Conservation (phyloP, 495 filamentous ascomycete species). For the Tricharina praecox region DNA sequence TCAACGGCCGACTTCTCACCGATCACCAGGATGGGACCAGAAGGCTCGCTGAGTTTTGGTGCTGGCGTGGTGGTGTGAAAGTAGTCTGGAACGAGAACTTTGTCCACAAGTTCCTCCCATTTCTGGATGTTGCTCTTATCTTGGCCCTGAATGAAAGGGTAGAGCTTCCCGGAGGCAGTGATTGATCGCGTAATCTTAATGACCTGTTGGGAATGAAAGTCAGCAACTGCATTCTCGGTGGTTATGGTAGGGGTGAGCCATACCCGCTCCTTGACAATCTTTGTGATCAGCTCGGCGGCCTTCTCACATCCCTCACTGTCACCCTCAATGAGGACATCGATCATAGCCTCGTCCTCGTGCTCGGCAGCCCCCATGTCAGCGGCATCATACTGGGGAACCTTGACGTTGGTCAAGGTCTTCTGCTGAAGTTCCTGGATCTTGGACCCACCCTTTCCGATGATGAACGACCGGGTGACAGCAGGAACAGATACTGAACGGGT, state of each 20-base stretch:
- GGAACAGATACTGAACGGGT: slow-evolving; percentile 62
- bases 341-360: slow-evolving; percentile 62
- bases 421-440: slow-evolving; percentile 75
- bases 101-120: slow-evolving; percentile 38
- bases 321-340: slow-evolving; percentile 79
- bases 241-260: too few relatives aligned
- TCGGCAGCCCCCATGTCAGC: slow-evolving; percentile 29
- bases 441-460: slow-evolving; percentile 83
- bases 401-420: slow-evolving; percentile 69
- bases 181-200: slow-evolving; percentile 62
- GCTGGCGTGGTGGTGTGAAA: slow-evolving; percentile 16
- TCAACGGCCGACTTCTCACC: slow-evolving; percentile 76
- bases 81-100: slow-evolving; percentile 24
- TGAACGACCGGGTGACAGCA: slow-evolving; percentile 58
- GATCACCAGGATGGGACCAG: slow-evolving; percentile 49
- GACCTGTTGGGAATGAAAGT: slow-evolving; percentile 24
- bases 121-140: slow-evolving; percentile 48
- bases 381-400: slow-evolving; percentile 65
- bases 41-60: slow-evolving; percentile 15
- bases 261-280: slow-evolving; percentile 66
- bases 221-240: neutral
- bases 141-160: slow-evolving; percentile 81
- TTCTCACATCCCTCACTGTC: slow-evolving; percentile 67
- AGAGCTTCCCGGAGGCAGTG: slow-evolving; percentile 74
- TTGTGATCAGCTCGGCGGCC: slow-evolving; percentile 63